phyloP scores from a whole-genome alignment of 108 stramenopile species.

The Fistulifera pelliculosa region DNA sequence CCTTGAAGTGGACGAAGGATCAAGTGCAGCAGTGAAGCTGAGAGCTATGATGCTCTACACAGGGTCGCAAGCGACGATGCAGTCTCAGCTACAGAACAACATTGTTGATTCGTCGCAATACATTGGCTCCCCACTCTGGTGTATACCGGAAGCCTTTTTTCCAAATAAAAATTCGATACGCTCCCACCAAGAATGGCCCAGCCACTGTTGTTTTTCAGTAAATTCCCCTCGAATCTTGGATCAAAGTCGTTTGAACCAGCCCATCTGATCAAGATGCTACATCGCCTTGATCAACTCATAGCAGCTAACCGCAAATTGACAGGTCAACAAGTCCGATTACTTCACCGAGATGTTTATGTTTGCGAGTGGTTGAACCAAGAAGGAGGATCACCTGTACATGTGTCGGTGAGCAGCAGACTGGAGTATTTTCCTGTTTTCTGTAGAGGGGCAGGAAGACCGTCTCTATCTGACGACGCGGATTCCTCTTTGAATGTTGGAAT shows the following conservation, averaged over 20 bases:
- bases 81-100: not conserved
- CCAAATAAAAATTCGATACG: conserved; percentile 66
- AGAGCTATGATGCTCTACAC: conserved; percentile 61
- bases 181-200: conserved; percentile 68
- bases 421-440: conserved; percentile 64
- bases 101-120: not conserved
- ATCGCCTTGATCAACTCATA: conserved; percentile 56
- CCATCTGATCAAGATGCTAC: conserved; percentile 55
- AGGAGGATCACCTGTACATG: not conserved
- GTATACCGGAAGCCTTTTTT: conserved; percentile 68
- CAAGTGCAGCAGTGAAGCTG: conserved; percentile 27
- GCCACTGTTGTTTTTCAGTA: conserved; percentile 50
- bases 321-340: conserved; percentile 23
- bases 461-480: conserved; percentile 39
- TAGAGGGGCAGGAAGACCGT: conserved; percentile 48
- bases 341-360: conserved; percentile 67
- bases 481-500: conserved; percentile 61
- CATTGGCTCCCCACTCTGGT: conserved; percentile 53
- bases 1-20: conserved; percentile 38
- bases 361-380: conserved; percentile 59
- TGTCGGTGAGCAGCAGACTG: not conserved
- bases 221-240: conserved; percentile 49
- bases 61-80: conserved; percentile 6
- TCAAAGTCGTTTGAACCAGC: conserved; percentile 56
- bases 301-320: conserved; percentile 36